phyloP scores from a whole-genome alignment of 192 early-diverging fungal species.

The Linnemannia schmuckeri region DNA sequence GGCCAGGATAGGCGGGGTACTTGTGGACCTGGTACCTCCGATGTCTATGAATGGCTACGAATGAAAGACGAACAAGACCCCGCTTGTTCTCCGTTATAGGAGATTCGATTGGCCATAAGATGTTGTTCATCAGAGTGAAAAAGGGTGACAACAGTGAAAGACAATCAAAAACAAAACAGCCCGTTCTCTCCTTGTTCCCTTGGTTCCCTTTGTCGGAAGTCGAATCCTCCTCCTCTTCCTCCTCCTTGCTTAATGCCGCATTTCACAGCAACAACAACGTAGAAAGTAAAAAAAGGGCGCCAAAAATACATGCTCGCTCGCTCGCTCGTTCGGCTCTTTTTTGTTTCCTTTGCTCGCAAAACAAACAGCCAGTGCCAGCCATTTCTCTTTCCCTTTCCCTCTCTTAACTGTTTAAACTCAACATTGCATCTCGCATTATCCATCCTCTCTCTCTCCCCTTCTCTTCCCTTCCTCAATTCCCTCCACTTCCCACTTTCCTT shows the following conservation, averaged over 20 bases:
- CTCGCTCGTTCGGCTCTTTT: not conserved
- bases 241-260: not conserved
- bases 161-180: not conserved
- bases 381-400: not conserved
- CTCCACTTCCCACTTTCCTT: no score
- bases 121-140: not conserved
- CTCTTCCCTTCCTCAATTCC: no score
- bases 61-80: no score
- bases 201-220: not conserved
- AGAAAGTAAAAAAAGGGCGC: not conserved
- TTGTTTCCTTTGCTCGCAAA: not conserved
- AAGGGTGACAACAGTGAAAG: not conserved
- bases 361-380: not conserved
- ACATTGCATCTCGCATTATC: no score
- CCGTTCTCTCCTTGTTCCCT: not conserved
- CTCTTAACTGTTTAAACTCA: not conserved
- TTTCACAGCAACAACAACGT: not conserved
- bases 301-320: not conserved
- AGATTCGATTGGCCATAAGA: not conserved
- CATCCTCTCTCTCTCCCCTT: no score
- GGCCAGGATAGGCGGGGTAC: no score
- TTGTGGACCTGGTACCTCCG: no score
- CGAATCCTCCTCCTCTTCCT: not conserved
- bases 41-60: no score
- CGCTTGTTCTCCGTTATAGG: not conserved